Evolutionary conservation across 2,329 filamentous ascomycete species (phyloP), one percentile per base, ranked within the genome.

Genomic region (Fusarium bactridioides): DNA sequence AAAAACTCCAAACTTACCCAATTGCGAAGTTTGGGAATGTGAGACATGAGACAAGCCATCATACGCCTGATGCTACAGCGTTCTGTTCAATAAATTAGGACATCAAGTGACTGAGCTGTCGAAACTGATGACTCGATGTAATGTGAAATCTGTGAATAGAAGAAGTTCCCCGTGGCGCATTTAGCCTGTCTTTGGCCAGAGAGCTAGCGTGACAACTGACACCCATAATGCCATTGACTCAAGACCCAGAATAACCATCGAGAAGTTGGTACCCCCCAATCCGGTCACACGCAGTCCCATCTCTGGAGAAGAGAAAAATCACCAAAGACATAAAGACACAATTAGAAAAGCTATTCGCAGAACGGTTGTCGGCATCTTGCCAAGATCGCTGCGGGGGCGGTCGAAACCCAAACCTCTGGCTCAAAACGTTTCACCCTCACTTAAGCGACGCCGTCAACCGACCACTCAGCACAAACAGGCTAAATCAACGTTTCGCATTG

Each of bases 171-270:
- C 4, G 4, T 13, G 10, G 7, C 11, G 18, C 7, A 25, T 25
- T 0, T 0, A 44, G 5, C 4, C 4, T 44, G 23, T 44, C 23
- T 3, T 1, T 19, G 1, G 9, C 16, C 7, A 4, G 7, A 4
- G 11, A 44, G 16, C 7, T 25, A 23, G 10, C 10, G 10, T 41
- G 9, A 41, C 13, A 41, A 41, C 13, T 41, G 13, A 25, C 16
- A 44, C 23, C 23, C 11, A 13, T 0, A 27, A 45, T 25, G 16
- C 23, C 31, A 33, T 33, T 33, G 6, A 33, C 31, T 33, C 31
- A 33, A 33, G 31, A 8, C 31, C 31, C 2, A 33, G 13, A 15
- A 33, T 31, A 7, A n/a, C 15, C 9, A 5, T 4, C 7, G 8
- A 41, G 8, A 16, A 23, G 10, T 11, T 5, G 40, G 6, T 7